Evolutionary conservation across 345 rosid species (phyloP), one percentile per base, ranked within the genome.

Genomic region (Nasturtium officinale): DNA sequence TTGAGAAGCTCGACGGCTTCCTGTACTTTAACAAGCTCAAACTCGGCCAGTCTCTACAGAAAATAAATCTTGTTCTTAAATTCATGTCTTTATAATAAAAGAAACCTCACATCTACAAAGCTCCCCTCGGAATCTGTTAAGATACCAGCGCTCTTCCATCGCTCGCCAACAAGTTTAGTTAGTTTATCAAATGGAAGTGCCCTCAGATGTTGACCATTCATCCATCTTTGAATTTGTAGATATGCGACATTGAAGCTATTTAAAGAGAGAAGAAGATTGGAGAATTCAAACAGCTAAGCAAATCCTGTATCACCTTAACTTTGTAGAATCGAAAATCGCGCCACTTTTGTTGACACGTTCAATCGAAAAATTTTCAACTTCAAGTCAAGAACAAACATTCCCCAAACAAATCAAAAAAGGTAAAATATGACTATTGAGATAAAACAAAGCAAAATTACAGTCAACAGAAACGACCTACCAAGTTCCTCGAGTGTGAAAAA

Each of bases 171-270:
- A 65, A 89, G 86, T 60, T 79, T 82, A 26, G 77, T 80, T 69
- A 89, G 70, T 79, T 87, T 75, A 57, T 90, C 92, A 35, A 70
- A 77, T 62, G 97, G 89, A 71, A 89, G 82, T 23, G 87, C 81
- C 76, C 83, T 87, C 62, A 93, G 67, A 82, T 90, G 92, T 79
- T 84, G 98, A 56, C 98, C 98, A 81, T 93, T 93, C 97, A 93
- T 93, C 98, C 98, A 93, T 88, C 98, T 92, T 79, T 21, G 74
- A 25, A 25, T 65, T 73, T 43, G 72, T 16, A 69, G 63, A 58
- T 42, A 33, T 17, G 45, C 50, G 54, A 52, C 10, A 58, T 47
- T 29, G 45, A 51, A 65, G 40, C 53, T 47, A 43, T 2, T 42
- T 13, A 65, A 46, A 43, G 16, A 47, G 25, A 53, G 42, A 55